Percentiles rank a stretch among this genome's conserved stretches.
These are phyloP conservation scores for Saxispiralis lemnorum DNA, from an alignment of 495 filamentous ascomycete genomes.

Conservation along the genomic window DNA sequence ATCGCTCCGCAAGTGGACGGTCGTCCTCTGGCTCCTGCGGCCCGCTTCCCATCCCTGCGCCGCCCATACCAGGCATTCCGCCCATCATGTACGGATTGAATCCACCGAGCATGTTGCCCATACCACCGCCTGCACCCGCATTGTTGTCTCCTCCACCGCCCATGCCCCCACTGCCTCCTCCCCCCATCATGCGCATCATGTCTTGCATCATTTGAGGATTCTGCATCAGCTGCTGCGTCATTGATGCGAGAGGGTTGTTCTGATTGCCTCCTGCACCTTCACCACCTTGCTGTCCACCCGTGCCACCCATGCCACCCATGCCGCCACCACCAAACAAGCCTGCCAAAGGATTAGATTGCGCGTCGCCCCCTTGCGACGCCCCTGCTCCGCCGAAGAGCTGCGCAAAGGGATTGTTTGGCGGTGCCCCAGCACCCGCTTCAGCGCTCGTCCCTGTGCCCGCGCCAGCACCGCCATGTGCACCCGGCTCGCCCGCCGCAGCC, in stretches of 20 bases:
- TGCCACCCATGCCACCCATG: not conserved
- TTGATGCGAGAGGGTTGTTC: conserved; percentile 26
- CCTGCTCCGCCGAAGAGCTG: conserved; percentile 30
- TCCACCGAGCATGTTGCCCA: not conserved
- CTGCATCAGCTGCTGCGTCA: conserved; percentile 26
- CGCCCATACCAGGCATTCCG: not conserved
- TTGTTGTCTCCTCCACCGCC: conserved; percentile 3
- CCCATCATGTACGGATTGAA: not conserved
- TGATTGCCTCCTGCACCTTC: conserved; percentile 17
- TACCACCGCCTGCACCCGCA: conserved; percentile 8
- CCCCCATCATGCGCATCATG: conserved; percentile 32
- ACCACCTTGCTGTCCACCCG: conserved; percentile 19
- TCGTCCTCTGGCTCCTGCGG: conserved; percentile 40
- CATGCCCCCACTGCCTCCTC: conserved; percentile 22
- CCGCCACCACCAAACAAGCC: conserved; percentile 32
- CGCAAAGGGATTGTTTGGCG: conserved; percentile 54
- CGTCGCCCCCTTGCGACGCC: not conserved
- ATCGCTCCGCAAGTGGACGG: conserved; percentile 82
- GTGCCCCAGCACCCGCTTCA: conserved; percentile 18
- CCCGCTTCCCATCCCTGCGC: conserved; percentile 7
- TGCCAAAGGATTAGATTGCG: conserved; percentile 36
- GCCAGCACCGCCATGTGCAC: not conserved
- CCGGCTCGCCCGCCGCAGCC: conserved; percentile 2
- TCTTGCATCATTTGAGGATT: conserved; percentile 25
- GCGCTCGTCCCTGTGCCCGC: not conserved